Evolutionary conservation across 768 basidiomycete genomes (phyloP), one percentile per base, ranked within the genome.

Genomic region (Phanerochaete sordida): DNA sequence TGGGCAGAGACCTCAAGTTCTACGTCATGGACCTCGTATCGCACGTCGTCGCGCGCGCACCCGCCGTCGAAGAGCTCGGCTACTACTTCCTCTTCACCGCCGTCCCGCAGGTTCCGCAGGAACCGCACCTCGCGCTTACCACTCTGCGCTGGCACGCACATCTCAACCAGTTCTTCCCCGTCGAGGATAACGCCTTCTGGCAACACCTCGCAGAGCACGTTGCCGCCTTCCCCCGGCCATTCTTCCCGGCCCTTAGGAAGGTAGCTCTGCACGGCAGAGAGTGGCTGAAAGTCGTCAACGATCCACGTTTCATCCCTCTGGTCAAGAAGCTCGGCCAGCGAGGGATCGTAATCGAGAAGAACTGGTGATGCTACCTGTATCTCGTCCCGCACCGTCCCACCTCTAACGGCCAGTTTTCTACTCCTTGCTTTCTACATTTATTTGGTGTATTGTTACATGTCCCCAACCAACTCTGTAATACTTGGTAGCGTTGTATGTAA

Each of bases 1-100:
- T 88, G 57, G 86, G 86, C 33, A 77, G 72, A 62, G 79, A 82
- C 67, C 63, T 84, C 30, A 80, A 77, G 43, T 88, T 88, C 69
- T 72, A 79, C 46, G 68, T 82, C 57, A 67, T 66, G 45, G 85
- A 88, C 64, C 70, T 77, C 58, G 70, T 88, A 52, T 66, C 77
- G 5, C 55, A 68, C 7, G 79, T 84, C 65, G 71, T 90, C 46
- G 72, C 69, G 27, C 66, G 70, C 11, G 84, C 84, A 62, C 71
- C 78, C 0, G 72, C 70, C 30, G 75, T 87, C 31, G 74, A 73
- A 59, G 74, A 79, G 58, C 69, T 90, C 62, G 82, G 86, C 68
- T 88, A 83, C 65, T 80, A 70, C 62, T 44, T 65, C 28, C 60
- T 64, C 53, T 70, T 72, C 65, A 70, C 69, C 15, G 58, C 59